These are phyloP conservation scores for Kluyveromyces dobzhanskii DNA, from an alignment of 805 yeast genomes.

Conservation along the genomic window DNA sequence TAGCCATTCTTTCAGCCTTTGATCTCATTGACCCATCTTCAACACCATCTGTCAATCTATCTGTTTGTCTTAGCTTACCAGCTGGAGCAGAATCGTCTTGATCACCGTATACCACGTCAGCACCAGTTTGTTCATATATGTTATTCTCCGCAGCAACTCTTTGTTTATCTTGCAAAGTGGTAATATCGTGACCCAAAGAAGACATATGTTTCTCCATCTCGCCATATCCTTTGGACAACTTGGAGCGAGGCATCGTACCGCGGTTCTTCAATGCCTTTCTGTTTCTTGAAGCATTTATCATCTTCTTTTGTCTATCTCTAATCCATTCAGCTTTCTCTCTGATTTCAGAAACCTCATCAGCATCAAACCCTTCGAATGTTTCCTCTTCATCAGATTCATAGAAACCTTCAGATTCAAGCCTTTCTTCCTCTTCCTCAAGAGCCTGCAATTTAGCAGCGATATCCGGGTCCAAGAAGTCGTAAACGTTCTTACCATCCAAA, in stretches of 20 bases:
- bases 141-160: constrained; percentile 31
- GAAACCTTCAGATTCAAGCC: constrained; percentile 88
- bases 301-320: constrained; percentile 87
- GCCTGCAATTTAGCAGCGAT: constrained; percentile 90
- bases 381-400: constrained; percentile 71
- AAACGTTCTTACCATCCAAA: constrained; percentile 91
- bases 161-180: constrained; percentile 50
- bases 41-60: constrained; percentile 82
- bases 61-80: constrained; percentile 49
- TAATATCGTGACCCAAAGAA: constrained; percentile 80
- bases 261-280: constrained; percentile 82
- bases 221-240: constrained; percentile 60
- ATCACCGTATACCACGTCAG: constrained; percentile 65
- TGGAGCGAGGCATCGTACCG: constrained; percentile 86
- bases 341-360: constrained; percentile 59
- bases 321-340: constrained; percentile 91
- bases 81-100: constrained; percentile 31
- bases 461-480: constrained; percentile 95
- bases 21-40: constrained; percentile 70
- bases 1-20: constrained; percentile 80
- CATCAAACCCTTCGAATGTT: constrained; percentile 65
- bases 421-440: constrained; percentile 94
- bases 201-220: constrained; percentile 88
- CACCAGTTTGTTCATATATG: constrained; percentile 51
- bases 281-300: constrained; percentile 81